A percentile compares a stretch with the other conserved stretches of the same genome.
Conservation (phyloP, 768 basidiomycete species). For the Lentinula aciculospora region DNA sequence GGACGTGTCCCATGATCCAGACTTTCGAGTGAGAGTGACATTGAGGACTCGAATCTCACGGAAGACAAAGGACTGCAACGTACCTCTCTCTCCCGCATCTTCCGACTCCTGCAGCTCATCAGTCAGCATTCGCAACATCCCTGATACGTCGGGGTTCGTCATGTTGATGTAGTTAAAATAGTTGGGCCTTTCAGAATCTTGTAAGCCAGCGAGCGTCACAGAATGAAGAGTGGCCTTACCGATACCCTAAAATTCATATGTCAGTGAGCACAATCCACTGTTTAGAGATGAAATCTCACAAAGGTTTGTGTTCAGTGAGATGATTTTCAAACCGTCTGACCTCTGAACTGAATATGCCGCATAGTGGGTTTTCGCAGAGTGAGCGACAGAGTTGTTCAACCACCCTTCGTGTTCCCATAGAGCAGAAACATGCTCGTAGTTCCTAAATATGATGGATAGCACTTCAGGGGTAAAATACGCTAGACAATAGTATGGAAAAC, state of each 20-base stretch:
- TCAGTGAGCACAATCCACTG: background rate
- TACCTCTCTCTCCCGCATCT: slow-evolving; percentile 68
- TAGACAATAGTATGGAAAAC: slow-evolving; percentile 5
- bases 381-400: slow-evolving; percentile 53
- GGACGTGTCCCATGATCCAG: slow-evolving; percentile 54
- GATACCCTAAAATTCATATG: slow-evolving; percentile 20
- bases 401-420: slow-evolving; percentile 71
- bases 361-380: slow-evolving; percentile 62
- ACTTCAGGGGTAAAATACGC: background rate
- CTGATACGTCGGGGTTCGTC: slow-evolving; percentile 61
- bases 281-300: slow-evolving; percentile 38
- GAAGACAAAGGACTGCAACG: slow-evolving; percentile 11
- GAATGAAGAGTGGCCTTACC: slow-evolving; percentile 14
- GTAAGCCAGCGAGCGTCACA: background rate
- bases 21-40: slow-evolving; percentile 19
- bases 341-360: slow-evolving; percentile 68
- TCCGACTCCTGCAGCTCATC: slow-evolving; percentile 77
- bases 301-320: slow-evolving; percentile 72
- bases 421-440: slow-evolving; percentile 68
- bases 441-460: slow-evolving; percentile 33
- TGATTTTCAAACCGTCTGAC: slow-evolving; percentile 59
- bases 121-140: slow-evolving; percentile 73
- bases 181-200: slow-evolving; percentile 40
- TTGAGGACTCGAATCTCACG: background rate
- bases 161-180: slow-evolving; percentile 77